phyloP scores from a whole-genome alignment of 306 rosid species.

The Malus asiatica region DNA sequence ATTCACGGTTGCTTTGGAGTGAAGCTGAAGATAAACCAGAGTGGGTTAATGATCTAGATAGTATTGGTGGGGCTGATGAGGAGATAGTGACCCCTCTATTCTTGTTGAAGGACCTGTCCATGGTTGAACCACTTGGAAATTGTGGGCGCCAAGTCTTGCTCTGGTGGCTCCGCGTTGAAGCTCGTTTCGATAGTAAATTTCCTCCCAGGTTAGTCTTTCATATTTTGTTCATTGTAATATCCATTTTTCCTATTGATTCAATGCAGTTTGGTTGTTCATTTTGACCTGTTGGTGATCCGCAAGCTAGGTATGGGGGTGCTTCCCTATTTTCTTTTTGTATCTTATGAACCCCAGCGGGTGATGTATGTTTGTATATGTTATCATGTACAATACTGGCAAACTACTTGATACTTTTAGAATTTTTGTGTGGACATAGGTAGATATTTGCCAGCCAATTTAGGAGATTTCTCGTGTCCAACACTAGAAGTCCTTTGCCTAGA shows the following conservation, averaged over 20 bases:
- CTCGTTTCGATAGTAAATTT: conserved; percentile 94
- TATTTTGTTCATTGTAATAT: conserved; percentile 3
- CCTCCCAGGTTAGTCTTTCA: conserved; percentile 65
- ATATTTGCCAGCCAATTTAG: background rate
- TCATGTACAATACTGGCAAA: background rate
- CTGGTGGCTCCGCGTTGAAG: conserved; percentile 99
- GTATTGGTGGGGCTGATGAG: conserved; percentile 41
- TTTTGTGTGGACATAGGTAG: background rate
- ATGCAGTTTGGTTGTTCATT: background rate
- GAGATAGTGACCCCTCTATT: conserved; percentile 70
- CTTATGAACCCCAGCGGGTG: background rate
- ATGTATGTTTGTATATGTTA: background rate
- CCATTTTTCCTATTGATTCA: background rate
- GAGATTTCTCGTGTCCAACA: background rate
- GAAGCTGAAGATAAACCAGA: conserved; percentile 72
- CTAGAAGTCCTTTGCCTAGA: background rate
- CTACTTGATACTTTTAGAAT: background rate
- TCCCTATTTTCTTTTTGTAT: background rate
- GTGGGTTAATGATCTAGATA: conserved; percentile 76
- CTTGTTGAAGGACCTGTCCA: conserved; percentile 62
- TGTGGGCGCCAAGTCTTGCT: conserved; percentile 91
- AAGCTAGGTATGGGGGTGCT: background rate
- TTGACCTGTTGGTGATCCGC: background rate
- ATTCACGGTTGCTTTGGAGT: conserved; percentile 78
- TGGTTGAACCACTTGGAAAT: conserved; percentile 92